Conservation (phyloP, 805 yeast genomes). For the Candida ulmi region DNA sequence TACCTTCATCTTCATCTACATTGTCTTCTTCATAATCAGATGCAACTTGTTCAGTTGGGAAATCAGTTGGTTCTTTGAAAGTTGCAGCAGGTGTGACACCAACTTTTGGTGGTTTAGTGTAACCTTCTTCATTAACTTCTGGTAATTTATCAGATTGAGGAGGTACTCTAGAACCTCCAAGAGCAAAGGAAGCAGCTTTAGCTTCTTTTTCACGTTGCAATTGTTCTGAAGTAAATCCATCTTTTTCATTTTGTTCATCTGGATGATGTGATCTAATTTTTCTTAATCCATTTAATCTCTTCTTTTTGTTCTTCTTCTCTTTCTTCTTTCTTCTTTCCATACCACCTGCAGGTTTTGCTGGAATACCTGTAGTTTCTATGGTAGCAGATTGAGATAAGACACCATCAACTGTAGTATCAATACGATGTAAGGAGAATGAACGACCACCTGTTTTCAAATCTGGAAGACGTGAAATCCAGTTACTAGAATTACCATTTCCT, state of each 20-base stretch:
- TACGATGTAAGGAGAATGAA: slow-evolving; percentile 74
- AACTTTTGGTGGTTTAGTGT: slow-evolving; percentile 3
- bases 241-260: slow-evolving; percentile 23
- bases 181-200: slow-evolving; percentile 36
- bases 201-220: slow-evolving; percentile 37
- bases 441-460: slow-evolving; percentile 54
- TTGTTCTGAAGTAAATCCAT: slow-evolving; percentile 29
- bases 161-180: slow-evolving; percentile 21
- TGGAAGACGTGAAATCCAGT: slow-evolving; percentile 86
- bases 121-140: slow-evolving; percentile 14
- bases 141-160: slow-evolving; percentile 2
- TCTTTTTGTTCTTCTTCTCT: slow-evolving; percentile 24
- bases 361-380: slow-evolving; percentile 58
- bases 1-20: slow-evolving; percentile 2
- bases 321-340: slow-evolving; percentile 44
- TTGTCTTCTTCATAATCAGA: not conserved
- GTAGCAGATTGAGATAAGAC: slow-evolving; percentile 31
- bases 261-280: slow-evolving; percentile 20
- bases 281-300: slow-evolving; percentile 26
- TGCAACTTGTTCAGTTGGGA: slow-evolving; percentile 2
- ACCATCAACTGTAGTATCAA: slow-evolving; percentile 53
- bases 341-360: slow-evolving; percentile 72
- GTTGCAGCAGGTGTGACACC: slow-evolving; percentile 22
- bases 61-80: slow-evolving; percentile 6
- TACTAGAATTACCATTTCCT: slow-evolving; percentile 44